Conservation (phyloP, 352 stramenopile genomes). For the Thalassiosira pacifica region DNA sequence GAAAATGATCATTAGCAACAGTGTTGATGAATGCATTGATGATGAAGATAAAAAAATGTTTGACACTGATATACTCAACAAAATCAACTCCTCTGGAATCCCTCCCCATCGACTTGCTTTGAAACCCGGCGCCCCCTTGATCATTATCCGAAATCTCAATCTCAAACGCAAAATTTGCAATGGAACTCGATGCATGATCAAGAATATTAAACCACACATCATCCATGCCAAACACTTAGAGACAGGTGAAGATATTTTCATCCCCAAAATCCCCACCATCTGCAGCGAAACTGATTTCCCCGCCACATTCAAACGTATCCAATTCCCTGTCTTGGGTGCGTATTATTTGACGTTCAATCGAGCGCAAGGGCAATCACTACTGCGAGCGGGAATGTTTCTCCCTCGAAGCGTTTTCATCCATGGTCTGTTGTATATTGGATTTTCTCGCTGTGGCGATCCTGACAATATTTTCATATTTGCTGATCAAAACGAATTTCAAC, state of each 20-base stretch:
- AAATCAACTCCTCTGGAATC: constrained; percentile 22
- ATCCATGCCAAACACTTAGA: background rate
- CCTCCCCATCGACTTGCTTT: constrained; percentile 29
- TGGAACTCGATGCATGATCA: constrained; percentile 23
- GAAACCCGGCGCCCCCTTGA: background rate
- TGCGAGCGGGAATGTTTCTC: constrained; percentile 6
- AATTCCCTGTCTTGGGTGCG: constrained; percentile 31
- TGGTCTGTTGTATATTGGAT: constrained; percentile 28
- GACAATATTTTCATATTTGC: constrained; percentile 24
- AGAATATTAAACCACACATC: background rate
- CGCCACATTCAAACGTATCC: constrained; percentile 7
- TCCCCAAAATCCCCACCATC: constrained; percentile 41
- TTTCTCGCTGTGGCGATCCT: constrained; percentile 19
- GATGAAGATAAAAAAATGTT: constrained; percentile 33
- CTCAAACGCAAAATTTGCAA: constrained; percentile 24
- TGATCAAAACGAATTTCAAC: constrained; percentile 28
- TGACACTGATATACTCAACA: constrained; percentile 24
- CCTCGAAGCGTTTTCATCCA: constrained; percentile 36
- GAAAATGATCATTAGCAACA: constrained; percentile 4
- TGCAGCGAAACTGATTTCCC: constrained; percentile 14
- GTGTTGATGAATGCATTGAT: constrained; percentile 27
- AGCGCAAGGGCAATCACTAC: constrained; percentile 21
- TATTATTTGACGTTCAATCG: constrained; percentile 37
- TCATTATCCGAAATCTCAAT: constrained; percentile 42
- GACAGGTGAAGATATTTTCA: constrained; percentile 16